phyloP scores from a whole-genome alignment of 2,329 filamentous ascomycete species.

The Lojkania enalia region DNA sequence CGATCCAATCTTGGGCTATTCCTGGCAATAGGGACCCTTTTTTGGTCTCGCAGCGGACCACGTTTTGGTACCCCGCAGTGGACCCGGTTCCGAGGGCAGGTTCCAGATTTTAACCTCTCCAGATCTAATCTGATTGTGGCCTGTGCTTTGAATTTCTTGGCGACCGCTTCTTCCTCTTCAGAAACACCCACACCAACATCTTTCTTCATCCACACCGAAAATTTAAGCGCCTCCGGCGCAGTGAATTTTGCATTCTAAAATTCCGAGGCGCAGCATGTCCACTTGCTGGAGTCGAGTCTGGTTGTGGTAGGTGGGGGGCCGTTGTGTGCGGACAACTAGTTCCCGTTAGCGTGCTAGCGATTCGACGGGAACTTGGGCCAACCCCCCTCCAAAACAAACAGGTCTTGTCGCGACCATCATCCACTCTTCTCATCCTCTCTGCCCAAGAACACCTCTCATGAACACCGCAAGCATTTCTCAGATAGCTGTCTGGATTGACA shows the following conservation, averaged over 20 bases:
- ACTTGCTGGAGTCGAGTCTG: too few relatives aligned
- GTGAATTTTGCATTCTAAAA: too few relatives aligned
- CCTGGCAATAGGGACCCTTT: constrained; percentile 7
- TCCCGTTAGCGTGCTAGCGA: too few relatives aligned
- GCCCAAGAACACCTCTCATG: too few relatives aligned
- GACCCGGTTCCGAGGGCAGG: constrained; percentile 1
- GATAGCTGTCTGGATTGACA: constrained; percentile 16
- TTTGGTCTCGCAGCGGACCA: constrained; percentile 6
- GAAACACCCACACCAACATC: constrained; percentile 6
- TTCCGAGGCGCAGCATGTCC: too few relatives aligned
- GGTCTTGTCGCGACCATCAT: too few relatives aligned
- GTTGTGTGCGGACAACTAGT: too few relatives aligned
- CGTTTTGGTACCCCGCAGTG: constrained; percentile 4
- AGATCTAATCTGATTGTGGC: constrained; percentile 10
- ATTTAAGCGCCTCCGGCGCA: too few relatives aligned
- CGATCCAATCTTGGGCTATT: constrained; percentile 6
- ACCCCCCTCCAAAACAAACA: too few relatives aligned
- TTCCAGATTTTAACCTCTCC: constrained; percentile 3
- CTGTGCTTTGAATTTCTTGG: constrained; percentile 10
- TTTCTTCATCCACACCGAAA: constrained; percentile 8
- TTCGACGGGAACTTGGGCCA: too few relatives aligned
- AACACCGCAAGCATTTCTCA: constrained; percentile 8
- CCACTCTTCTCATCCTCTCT: too few relatives aligned
- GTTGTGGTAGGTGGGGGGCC: too few relatives aligned
- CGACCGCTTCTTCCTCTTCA: constrained; percentile 3